Conservation (phyloP, 805 yeast species). For the Candida nonsorbophila region DNA sequence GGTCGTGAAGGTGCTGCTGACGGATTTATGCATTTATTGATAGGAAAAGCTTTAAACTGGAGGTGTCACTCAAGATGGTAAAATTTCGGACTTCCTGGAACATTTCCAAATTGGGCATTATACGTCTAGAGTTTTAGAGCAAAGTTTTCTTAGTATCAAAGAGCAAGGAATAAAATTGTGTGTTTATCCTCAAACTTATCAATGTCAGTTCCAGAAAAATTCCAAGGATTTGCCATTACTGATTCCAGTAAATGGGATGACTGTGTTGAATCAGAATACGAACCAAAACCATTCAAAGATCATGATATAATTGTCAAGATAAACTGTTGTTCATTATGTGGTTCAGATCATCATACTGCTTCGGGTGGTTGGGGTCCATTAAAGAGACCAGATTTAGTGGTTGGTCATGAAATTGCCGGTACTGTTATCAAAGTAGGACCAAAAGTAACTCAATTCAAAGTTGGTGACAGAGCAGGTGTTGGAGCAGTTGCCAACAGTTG, state of each 20-base stretch:
- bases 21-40: too few relatives aligned
- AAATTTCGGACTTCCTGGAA: too few relatives aligned
- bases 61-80: too few relatives aligned
- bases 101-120: too few relatives aligned
- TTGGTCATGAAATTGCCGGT: conserved; percentile 68
- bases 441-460: conserved; percentile 42
- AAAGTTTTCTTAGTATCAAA: too few relatives aligned
- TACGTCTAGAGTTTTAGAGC: too few relatives aligned
- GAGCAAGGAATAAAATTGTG: too few relatives aligned
- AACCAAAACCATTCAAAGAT: conserved; percentile 4
- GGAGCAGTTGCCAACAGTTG: conserved; percentile 70
- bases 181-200: too few relatives aligned
- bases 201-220: conserved; percentile 4
- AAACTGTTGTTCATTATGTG: conserved; percentile 55
- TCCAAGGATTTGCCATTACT: conserved; percentile 5
- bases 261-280: conserved; percentile 3
- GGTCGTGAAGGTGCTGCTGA: too few relatives aligned
- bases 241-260: conserved; percentile 5
- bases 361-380: conserved; percentile 46
- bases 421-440: conserved; percentile 56
- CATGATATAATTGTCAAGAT: conserved; percentile 6
- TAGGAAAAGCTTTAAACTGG: too few relatives aligned
- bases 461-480: conserved; percentile 77
- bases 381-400: conserved; percentile 27
- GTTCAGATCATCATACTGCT: conserved; percentile 51